Base-by-base conservation (phyloP, 2,329 filamentous ascomycete species). In the Septoria petroselini region DNA sequence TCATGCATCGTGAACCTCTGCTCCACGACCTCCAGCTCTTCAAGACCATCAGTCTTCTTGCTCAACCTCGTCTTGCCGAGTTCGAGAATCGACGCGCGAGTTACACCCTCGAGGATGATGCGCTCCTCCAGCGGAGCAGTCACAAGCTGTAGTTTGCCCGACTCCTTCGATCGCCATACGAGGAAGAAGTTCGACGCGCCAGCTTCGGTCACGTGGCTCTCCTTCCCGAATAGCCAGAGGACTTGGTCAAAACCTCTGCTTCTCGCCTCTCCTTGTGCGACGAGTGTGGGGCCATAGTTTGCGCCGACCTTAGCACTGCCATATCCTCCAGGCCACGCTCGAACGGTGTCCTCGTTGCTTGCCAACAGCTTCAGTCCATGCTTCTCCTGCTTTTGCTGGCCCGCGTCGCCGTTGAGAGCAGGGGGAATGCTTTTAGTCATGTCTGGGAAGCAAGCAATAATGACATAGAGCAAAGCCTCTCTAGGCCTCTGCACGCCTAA, bases 101-200 rank as follows among this genome's bases (percentile, higher is more conserved):
- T 96, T 8, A 96, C 84, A 57, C 91, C 91, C 55, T 91, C 86
- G 2, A 96, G 77, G 60, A 96, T 95, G 53, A 95, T 78, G 64
- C 85, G 82, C 48, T 65, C 88, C 50, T 86, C 85, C 35, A 96
- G 72, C 7, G 88, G 88, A 2, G 91, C 89, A 2, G 91, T 96
- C 48, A 95, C 76, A 25, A 96, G 76, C 73, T 93, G 78, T 18
- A 79, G 65, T 61, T 75, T 78, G 79, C 83, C 55, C 2, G 49
- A 58, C 23, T 55, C 60, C 66, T 76, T 79, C 39, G 77, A 79
- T 65, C 76, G 79, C 87, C 86, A 90, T 9, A 95, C 75, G 6
- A 95, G 76, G 65, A 96, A 95, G 73, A 95, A 95, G 72, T 96
- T 96, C 64, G 83, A 88, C 9, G 89, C 91, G 3, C 91, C 91